Conservation (phyloP, 2,329 filamentous ascomycete genomes). For the Alternaria incomplexa region DNA sequence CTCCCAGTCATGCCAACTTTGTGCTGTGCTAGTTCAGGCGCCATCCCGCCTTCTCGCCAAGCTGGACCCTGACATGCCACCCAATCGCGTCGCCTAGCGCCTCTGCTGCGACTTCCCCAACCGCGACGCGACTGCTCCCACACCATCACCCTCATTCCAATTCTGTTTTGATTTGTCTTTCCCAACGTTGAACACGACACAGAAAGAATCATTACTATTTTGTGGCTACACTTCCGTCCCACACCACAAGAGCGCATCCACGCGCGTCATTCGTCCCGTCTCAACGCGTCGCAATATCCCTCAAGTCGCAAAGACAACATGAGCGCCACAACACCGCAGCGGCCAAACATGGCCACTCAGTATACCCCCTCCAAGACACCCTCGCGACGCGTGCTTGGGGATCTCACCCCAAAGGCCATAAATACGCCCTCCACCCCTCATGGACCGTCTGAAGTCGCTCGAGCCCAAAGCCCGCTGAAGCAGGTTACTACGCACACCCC, state of each 20-base stretch:
- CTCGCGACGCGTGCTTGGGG: constrained; percentile 44
- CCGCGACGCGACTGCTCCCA: constrained; percentile 27
- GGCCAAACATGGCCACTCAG: constrained; percentile 29
- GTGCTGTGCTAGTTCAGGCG: neutral
- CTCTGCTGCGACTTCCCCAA: constrained; percentile 22
- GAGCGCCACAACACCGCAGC: constrained; percentile 31
- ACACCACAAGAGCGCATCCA: constrained; percentile 1
- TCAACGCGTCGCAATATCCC: constrained; percentile 28
- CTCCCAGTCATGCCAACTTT: neutral
- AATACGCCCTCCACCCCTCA: constrained; percentile 41
- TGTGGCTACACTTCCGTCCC: neutral
- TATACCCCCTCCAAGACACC: constrained; percentile 38
- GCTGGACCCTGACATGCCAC: constrained; percentile 22
- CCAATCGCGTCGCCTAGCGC: constrained; percentile 24
- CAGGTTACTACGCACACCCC: constrained; percentile 36
- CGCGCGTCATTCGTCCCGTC: constrained; percentile 15
- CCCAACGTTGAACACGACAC: neutral
- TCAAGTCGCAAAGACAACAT: constrained; percentile 22
- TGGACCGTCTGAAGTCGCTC: constrained; percentile 29
- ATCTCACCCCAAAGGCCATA: constrained; percentile 41
- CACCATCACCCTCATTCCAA: constrained; percentile 17
- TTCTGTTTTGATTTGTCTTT: neutral
- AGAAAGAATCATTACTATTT: constrained; percentile 6
- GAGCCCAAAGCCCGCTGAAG: constrained; percentile 44
- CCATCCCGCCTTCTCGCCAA: constrained; percentile 9